A percentile compares a stretch with the other conserved stretches of the same genome.
phyloP scores from a whole-genome alignment of 148 eudicot genomes.

The Silene conica region DNA sequence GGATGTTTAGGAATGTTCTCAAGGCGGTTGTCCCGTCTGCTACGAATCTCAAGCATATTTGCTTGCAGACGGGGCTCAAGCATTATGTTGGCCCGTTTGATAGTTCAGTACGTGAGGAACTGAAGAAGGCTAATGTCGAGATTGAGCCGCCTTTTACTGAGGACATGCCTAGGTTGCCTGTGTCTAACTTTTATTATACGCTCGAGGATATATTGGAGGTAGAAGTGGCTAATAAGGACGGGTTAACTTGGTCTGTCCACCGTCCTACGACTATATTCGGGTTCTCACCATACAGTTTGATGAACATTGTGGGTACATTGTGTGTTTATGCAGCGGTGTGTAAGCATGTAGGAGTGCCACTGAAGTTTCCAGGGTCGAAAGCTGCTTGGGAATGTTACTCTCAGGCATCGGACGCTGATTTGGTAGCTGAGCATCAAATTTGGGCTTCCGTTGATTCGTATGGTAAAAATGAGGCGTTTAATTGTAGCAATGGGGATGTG shows the following conservation, averaged over 20 bases:
- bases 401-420: conserved; percentile 38
- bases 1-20: conserved; percentile 35
- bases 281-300: conserved; percentile 41
- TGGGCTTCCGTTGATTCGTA: conserved; percentile 50
- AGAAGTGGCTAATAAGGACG: conserved; percentile 31
- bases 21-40: conserved; percentile 31
- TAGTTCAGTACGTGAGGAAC: not conserved
- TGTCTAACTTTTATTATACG: conserved; percentile 35
- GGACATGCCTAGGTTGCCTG: conserved; percentile 35
- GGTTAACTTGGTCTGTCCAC: conserved; percentile 40
- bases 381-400: conserved; percentile 37
- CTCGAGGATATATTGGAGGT: conserved; percentile 36
- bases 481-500: conserved; percentile 45
- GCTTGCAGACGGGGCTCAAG: conserved; percentile 35
- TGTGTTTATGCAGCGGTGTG: conserved; percentile 45
- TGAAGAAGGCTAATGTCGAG: not conserved
- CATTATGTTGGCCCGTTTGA: conserved; percentile 36
- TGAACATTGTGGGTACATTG: conserved; percentile 33
- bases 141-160: conserved; percentile 37
- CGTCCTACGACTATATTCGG: conserved; percentile 33
- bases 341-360: conserved; percentile 36
- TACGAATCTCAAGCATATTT: conserved; percentile 30
- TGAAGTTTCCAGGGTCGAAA: conserved; percentile 37
- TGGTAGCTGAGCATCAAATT: conserved; percentile 46
- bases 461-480: conserved; percentile 44